Base-by-base conservation (phyloP, 148 eudicot genomes). In the Salicornia ramosissima region DNA sequence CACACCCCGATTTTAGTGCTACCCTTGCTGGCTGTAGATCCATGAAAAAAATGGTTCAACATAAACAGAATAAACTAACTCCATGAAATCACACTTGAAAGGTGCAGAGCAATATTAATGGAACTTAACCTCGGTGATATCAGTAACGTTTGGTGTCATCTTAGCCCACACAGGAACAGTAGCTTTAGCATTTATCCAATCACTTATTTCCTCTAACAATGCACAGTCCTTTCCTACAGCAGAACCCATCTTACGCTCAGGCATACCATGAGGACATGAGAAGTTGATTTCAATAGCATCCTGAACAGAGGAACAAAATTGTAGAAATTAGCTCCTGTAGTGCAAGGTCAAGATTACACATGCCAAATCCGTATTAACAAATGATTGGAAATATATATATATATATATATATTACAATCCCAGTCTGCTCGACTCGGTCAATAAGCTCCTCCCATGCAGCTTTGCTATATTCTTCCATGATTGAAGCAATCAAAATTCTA, bases 261-360 rank as follows among this genome's bases (percentile, higher is more conserved):
- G 98, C 98, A 94, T 94, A 56, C 98, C 97, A 69, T 94, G 98
- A 69, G 98, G 98, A 40, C 98, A 94, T 39, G 98, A 94, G 81
- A 90, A 90, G 73, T 94, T 94, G 75, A 94, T 75, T 82, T 94
- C 98, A 70, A 94, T 63, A 29, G 97, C 98, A 83, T 94, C 98
- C 97, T 90, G 71, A 22, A 39, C 51, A 74, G 33, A 10, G 45
- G 56, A 68, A 73, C 28, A 65, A 21, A 43, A 10, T 19, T 4
- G 70, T n/a, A 53, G 0, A 59, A 47, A 65, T 72, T 57, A 75
- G 75, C 50, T 47, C 34, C 47, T 64, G 43, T 10, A 34, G 18
- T 42, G 36, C 11, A 54, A 54, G 5, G 62, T 19, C 43, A 36
- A 67, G 29, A 12, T 67, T 18, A 30, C n/a, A 47, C 18, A 16